These are phyloP conservation scores for Perilla frutescens DNA, from an alignment of 257 asterid genomes.

Conservation along the genomic window DNA sequence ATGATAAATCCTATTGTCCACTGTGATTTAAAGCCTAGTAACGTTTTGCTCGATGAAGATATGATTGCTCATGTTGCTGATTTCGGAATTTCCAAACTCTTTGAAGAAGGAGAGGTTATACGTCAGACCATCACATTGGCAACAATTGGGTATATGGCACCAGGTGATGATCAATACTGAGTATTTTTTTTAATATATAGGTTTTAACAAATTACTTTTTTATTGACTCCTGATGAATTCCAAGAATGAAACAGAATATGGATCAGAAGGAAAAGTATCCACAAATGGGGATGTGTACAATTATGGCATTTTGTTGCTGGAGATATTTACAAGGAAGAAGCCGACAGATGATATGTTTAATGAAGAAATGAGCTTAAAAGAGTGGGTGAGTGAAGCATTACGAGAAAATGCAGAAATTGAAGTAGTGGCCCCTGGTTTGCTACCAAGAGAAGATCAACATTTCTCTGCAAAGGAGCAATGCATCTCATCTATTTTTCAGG, in stretches of 20 bases:
- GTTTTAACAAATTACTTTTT: no score
- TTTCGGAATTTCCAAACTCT: slow-evolving; percentile 15
- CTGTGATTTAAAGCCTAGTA: slow-evolving; percentile 7
- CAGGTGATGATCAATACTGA: slow-evolving; percentile 7
- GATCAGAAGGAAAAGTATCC: slow-evolving; percentile 3
- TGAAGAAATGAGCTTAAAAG: slow-evolving; percentile 11
- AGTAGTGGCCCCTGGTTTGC: slow-evolving; percentile 5
- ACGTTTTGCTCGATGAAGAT: slow-evolving; percentile 6
- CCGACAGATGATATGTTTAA: neutral
- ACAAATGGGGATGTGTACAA: slow-evolving; percentile 7
- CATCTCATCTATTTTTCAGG: neutral
- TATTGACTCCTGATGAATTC: no score
- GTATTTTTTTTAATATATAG: no score
- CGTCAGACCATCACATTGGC: slow-evolving; percentile 8
- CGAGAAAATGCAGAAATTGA: neutral
- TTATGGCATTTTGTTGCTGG: neutral
- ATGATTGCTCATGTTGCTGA: slow-evolving; percentile 10
- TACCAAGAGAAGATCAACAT: neutral
- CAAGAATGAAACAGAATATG: neutral
- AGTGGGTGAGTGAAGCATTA: neutral
- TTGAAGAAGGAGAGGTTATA: neutral
- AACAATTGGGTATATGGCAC: slow-evolving; percentile 34
- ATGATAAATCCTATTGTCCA: neutral
- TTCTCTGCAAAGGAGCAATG: slow-evolving; percentile 1
- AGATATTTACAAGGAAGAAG: slow-evolving; percentile 18